phyloP scores from a whole-genome alignment of 1,284 basidiomycete genomes.

The Agaricales sp. region DNA sequence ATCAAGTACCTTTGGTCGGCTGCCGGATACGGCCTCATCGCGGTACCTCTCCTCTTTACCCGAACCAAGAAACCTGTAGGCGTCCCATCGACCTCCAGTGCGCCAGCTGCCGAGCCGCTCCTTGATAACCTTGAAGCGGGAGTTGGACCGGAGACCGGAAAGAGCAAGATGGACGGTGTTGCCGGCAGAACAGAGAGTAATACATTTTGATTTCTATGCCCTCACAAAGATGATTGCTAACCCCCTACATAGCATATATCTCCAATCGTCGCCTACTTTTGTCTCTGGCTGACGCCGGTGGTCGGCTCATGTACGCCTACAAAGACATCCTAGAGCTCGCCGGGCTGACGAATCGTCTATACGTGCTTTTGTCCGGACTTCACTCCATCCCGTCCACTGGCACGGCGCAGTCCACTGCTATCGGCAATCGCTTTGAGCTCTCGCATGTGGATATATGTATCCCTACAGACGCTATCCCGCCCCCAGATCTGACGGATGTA shows the following conservation, averaged over 20 bases:
- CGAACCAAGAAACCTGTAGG: conserved; percentile 30
- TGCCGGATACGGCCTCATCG: conserved; percentile 81
- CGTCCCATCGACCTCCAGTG: conserved; percentile 25
- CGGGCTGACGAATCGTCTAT: conserved; percentile 85
- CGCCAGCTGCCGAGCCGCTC: conserved; percentile 13
- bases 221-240: conserved; percentile 18
- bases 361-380: conserved; percentile 79
- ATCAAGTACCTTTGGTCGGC: conserved; percentile 95
- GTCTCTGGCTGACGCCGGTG: conserved; percentile 91
- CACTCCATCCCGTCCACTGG: conserved; percentile 31
- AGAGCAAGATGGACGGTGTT: conserved; percentile 26
- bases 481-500: too few relatives aligned
- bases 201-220: background rate
- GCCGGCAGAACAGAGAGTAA: conserved; percentile 37
- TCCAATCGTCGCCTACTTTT: conserved; percentile 89
- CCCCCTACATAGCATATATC: conserved; percentile 63
- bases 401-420: conserved; percentile 41
- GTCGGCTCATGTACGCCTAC: conserved; percentile 85
- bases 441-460: conserved; percentile 70
- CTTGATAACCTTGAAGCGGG: background rate
- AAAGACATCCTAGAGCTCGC: conserved; percentile 91
- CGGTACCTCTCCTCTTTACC: conserved; percentile 75
- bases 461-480: conserved; percentile 27
- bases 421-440: conserved; percentile 41
- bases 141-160: background rate